Percentiles rank a stretch among this genome's conserved stretches.
Conservation (phyloP, 768 basidiomycete species). For the Artomyces pyxidatus region DNA sequence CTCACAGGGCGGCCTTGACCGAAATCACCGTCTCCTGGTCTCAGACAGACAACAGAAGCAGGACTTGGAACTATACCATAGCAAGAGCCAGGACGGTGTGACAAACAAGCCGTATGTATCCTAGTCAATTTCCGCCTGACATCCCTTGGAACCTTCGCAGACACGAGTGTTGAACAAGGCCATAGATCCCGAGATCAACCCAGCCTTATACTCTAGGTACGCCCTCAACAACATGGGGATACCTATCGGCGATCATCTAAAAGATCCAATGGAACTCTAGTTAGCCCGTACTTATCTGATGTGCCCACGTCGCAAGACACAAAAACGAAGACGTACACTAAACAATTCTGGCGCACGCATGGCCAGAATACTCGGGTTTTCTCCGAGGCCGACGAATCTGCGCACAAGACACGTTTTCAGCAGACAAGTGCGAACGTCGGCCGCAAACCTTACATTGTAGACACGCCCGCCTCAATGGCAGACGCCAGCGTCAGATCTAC, state of each 20-base stretch:
- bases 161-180: too few species aligned
- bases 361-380: conserved; percentile 74
- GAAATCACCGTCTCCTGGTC: too few species aligned
- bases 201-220: conserved; percentile 31
- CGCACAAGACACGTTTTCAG: background rate
- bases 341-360: conserved; percentile 68
- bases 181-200: too few species aligned
- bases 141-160: too few species aligned
- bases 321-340: conserved; percentile 30
- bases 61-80: too few species aligned
- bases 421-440: background rate
- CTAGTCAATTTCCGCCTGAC: too few species aligned
- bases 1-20: too few species aligned
- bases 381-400: conserved; percentile 78
- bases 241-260: conserved; percentile 58
- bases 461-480: conserved; percentile 79
- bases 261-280: background rate
- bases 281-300: background rate
- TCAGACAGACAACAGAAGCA: too few species aligned
- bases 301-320: too few species aligned
- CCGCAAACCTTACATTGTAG: conserved; percentile 57
- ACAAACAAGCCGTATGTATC: too few species aligned
- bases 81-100: too few species aligned
- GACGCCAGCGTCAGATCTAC: conserved; percentile 61
- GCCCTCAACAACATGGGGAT: conserved; percentile 63